These are phyloP conservation scores for Leccinum rimulosum DNA, from an alignment of 768 basidiomycete genomes.

Conservation along the genomic window DNA sequence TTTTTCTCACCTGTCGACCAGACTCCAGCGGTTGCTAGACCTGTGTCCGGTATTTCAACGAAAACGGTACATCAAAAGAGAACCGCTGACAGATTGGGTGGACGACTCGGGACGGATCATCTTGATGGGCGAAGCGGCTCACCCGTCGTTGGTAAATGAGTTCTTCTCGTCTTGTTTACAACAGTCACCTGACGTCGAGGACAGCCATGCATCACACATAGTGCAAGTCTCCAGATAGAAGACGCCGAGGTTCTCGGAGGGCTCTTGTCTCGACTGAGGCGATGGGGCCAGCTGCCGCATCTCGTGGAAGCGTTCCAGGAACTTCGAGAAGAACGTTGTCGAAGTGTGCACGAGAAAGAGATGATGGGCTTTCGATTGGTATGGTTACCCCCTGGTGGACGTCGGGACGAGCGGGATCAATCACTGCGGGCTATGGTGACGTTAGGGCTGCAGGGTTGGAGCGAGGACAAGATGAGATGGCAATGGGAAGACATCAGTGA, in stretches of 20 bases:
- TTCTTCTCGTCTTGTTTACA: background rate
- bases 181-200: conserved; percentile 1
- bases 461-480: conserved; percentile 43
- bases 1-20: conserved; percentile 10
- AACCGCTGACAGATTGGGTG: conserved; percentile 40
- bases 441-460: conserved; percentile 34
- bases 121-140: conserved; percentile 55
- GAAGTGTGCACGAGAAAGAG: conserved; percentile 41
- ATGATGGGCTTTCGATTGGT: conserved; percentile 40
- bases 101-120: conserved; percentile 47
- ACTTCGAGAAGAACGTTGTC: conserved; percentile 46
- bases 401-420: conserved; percentile 42
- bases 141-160: conserved; percentile 46
- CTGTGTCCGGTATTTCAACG: conserved; percentile 35
- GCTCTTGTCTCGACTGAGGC: conserved; percentile 40
- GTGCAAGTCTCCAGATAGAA: conserved; percentile 29
- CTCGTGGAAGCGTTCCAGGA: conserved; percentile 56
- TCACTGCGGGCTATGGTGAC: conserved; percentile 24
- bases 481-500: conserved; percentile 52
- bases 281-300: conserved; percentile 42
- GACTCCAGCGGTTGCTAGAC: conserved; percentile 36
- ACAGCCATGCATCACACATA: conserved; percentile 46
- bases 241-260: conserved; percentile 29
- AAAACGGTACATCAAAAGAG: conserved; percentile 29
- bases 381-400: conserved; percentile 39